A percentile compares a stretch with the other conserved stretches of the same genome.
Evolutionary conservation across 2,329 filamentous ascomycete genomes (phyloP).

Genomic region (Penicillium sp.): DNA sequence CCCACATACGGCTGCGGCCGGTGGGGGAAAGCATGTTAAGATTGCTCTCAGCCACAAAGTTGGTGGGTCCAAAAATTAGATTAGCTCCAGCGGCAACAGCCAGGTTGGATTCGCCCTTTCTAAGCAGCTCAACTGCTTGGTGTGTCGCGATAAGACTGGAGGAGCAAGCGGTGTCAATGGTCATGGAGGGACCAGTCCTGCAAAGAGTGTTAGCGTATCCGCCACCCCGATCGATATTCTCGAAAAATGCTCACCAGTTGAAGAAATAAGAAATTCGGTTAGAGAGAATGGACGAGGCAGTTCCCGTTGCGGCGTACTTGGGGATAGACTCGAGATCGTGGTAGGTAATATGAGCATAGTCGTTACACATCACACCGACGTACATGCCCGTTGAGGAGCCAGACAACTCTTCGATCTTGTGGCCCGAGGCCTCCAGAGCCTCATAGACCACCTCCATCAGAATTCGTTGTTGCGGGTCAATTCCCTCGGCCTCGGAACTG

Average conservation of each 20-base stretch:
- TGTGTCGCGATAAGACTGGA: constrained; percentile 39
- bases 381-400: constrained; percentile 9
- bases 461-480: constrained; percentile 7
- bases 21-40: constrained; percentile 48
- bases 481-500: background rate
- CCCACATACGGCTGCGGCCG: constrained; percentile 50
- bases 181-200: constrained; percentile 27
- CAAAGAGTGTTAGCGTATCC: background rate
- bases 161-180: constrained; percentile 49
- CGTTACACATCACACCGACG: constrained; percentile 2
- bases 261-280: constrained; percentile 35
- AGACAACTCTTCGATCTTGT: constrained; percentile 2
- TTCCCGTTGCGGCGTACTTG: constrained; percentile 21
- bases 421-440: constrained; percentile 1
- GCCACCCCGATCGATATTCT: background rate
- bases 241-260: background rate
- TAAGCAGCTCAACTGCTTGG: constrained; percentile 1
- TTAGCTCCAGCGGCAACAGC: constrained; percentile 29
- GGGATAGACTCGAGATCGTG: constrained; percentile 3
- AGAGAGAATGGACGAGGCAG: constrained; percentile 31
- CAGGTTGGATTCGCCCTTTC: constrained; percentile 18
- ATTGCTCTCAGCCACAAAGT: constrained; percentile 20
- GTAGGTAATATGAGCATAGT: background rate
- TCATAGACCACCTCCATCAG: constrained; percentile 8
- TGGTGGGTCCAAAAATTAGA: constrained; percentile 26